Evolutionary conservation across 2,329 filamentous ascomycete genomes (phyloP).

Genomic region (Ascomycota sp.): DNA sequence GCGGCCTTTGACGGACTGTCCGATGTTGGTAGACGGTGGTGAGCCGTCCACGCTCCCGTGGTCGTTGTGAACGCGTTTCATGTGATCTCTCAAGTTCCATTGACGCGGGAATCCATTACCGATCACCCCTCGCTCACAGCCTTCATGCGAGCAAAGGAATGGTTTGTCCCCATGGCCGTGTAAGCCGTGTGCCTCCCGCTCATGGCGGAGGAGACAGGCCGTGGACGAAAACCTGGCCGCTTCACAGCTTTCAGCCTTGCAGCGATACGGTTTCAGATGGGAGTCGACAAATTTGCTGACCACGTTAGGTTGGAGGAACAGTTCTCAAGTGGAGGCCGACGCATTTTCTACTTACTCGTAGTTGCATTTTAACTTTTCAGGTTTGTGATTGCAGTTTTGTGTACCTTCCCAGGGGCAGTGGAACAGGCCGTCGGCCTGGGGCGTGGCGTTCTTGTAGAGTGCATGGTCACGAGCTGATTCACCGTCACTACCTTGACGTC

Average conservation of each 20-base stretch:
- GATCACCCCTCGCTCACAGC: constrained; percentile 60
- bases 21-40: constrained; percentile 12
- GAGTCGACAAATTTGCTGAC: constrained; percentile 92
- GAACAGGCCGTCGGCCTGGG: constrained; percentile 57
- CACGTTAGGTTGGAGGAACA: too few relatives aligned
- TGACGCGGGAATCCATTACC: constrained; percentile 83
- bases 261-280: constrained; percentile 86
- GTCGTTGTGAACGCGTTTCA: constrained; percentile 75
- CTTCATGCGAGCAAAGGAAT: constrained; percentile 67
- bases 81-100: constrained; percentile 93
- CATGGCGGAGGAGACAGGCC: constrained; percentile 79
- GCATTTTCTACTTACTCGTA: constrained; percentile 61
- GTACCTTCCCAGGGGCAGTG: constrained; percentile 74
- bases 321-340: too few relatives aligned
- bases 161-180: constrained; percentile 87
- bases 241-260: constrained; percentile 66
- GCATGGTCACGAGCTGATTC: constrained; percentile 42
- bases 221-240: constrained; percentile 85
- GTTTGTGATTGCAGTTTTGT: constrained; percentile 58
- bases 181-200: constrained; percentile 86
- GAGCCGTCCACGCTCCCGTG: constrained; percentile 22
- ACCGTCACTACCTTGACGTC: constrained; percentile 27
- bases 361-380: constrained; percentile 95
- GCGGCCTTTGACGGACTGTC: constrained; percentile 23
- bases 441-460: constrained; percentile 44